Evolutionary conservation across 2,329 filamentous ascomycete genomes (phyloP), one percentile per base, ranked within the genome.

Genomic region (Annulohypoxylon truncatum): DNA sequence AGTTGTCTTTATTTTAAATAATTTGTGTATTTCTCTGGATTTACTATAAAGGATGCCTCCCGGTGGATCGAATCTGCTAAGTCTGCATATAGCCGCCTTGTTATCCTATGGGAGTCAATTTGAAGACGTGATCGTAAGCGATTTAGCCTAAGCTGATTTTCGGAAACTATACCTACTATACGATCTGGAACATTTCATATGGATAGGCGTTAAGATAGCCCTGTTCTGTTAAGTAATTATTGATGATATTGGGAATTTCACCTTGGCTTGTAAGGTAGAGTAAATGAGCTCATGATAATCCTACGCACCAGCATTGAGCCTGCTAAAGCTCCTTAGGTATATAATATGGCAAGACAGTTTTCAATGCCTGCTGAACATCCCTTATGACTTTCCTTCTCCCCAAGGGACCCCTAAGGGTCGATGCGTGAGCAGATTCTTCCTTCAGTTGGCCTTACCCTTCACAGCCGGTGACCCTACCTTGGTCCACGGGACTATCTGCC

Each of bases 131-230:
- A 53, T 55, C n/a, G 5, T 52, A 48, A 15, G 26, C 18, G 28
- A 61, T 68, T 68, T 68, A 68, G 66, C 66, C 66, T 68, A 63
- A 67, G 55, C 24, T 56, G n/a, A 20, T 9, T 10, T 15, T 28
- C 57, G 61, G 61, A 55, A 65, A 50, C 51, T 59, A 33, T 35
- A 22, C 54, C 46, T 4, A 7, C n/a, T 13, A 24, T 12, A 40
- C 9, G 20, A 28, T 65, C 57, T 15, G 56, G 61, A 59, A 40
- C 24, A 40, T 8, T 31, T 52, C 3, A 3, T 4, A 20, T n/a
- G n/a, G n/a, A n/a, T n/a, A 42, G 2, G 7, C 7, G 18, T 38
- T 7, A 1, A 18, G 6, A 15, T 7, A 8, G 3, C 0, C 7
- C 5, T 38, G 1, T 18, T 1, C 15, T 18, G 2, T 1, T 38